phyloP scores from a whole-genome alignment of 2,329 filamentous ascomycete species.

The Aurifilum marmelostoma region DNA sequence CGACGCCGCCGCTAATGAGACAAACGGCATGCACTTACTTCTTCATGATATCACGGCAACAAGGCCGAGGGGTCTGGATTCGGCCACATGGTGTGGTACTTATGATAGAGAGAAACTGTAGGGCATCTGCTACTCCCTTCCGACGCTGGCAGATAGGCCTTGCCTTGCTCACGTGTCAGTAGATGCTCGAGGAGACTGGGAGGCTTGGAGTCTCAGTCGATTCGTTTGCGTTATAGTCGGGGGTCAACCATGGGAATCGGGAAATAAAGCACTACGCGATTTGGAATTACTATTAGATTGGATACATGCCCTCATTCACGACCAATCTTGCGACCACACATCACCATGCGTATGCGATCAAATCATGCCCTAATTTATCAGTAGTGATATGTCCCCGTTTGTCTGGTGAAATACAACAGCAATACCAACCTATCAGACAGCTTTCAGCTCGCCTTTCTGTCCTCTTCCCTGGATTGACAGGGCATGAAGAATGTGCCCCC shows the following conservation, averaged over 20 bases:
- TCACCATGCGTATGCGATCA: not conserved
- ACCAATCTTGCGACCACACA: not conserved
- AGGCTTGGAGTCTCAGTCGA: not conserved
- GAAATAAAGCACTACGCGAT: too few relatives aligned
- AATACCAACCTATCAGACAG: not conserved
- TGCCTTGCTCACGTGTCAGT: not conserved
- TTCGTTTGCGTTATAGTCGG: not conserved
- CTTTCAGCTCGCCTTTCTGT: too few relatives aligned
- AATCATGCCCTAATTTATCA: not conserved
- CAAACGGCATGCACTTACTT: not conserved
- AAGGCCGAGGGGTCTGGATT: not conserved
- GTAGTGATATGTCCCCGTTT: not conserved
- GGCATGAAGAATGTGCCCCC: not conserved
- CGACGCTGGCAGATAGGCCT: not conserved
- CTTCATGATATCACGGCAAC: not conserved
- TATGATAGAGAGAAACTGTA: not conserved
- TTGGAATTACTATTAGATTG: not conserved
- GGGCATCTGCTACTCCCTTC: not conserved
- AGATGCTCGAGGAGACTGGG: not conserved
- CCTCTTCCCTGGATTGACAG: not conserved
- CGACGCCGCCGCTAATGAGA: constrained; percentile 17
- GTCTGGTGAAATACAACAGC: not conserved
- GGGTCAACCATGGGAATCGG: too few relatives aligned
- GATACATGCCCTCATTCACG: not conserved
- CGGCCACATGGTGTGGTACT: not conserved